Conservation (phyloP, 495 filamentous ascomycete genomes). For the Aspergillus coremiiformis region DNA sequence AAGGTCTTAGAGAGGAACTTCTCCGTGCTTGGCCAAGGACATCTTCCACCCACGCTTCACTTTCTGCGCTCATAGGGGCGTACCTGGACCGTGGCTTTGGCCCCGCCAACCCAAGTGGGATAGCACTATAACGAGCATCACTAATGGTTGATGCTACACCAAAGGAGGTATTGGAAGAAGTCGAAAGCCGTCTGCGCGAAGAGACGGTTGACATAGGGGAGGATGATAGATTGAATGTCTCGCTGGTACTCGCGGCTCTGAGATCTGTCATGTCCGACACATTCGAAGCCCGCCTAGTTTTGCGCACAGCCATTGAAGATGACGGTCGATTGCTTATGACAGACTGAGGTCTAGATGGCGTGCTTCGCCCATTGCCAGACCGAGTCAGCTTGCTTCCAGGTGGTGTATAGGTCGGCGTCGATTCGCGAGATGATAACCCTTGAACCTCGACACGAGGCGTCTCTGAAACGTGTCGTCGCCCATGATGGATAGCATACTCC, state of each 20-base stretch:
- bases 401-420: constrained; percentile 26
- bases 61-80: constrained; percentile 41
- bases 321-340: constrained; percentile 31
- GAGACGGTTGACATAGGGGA: constrained; percentile 24
- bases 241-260: constrained; percentile 23
- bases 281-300: constrained; percentile 32
- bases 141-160: constrained; percentile 23
- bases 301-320: constrained; percentile 37
- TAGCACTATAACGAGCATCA: constrained; percentile 19
- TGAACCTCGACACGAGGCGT: constrained; percentile 39
- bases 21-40: constrained; percentile 38
- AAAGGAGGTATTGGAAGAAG: constrained; percentile 33
- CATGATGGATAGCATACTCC: constrained; percentile 87
- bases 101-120: constrained; percentile 43
- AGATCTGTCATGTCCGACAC: constrained; percentile 29
- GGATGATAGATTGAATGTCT: constrained; percentile 22
- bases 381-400: constrained; percentile 20
- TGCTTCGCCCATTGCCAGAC: constrained; percentile 21
- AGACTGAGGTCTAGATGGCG: constrained; percentile 30
- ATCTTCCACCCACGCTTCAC: constrained; percentile 46
- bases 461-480: constrained; percentile 40
- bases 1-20: constrained; percentile 29
- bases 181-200: constrained; percentile 28
- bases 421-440: constrained; percentile 29
- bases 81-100: constrained; percentile 40